A percentile compares a stretch with the other conserved stretches of the same genome.
These are phyloP conservation scores for Citrus sinensis DNA, from an alignment of 345 rosid genomes.

Conservation along the genomic window DVS_A1.0 CM039161.1:24629001-24629500, in stretches of 20 bases:
- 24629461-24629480: not conserved
- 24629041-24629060: conserved; percentile 82
- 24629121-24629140: not conserved
- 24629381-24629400: not conserved
- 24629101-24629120: not conserved
- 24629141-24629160: not conserved
- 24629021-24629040: conserved; percentile 70
- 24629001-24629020: conserved; percentile 44
- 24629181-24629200: not conserved
- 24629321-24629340: not conserved
- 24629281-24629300: not conserved
- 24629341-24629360: not conserved
- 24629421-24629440: not conserved
- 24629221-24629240: not conserved
- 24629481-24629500: not conserved
- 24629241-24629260: not conserved
- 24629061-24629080: conserved; percentile 69
- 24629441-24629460: not conserved
- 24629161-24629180: not conserved
- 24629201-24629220: not conserved
- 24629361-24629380: not conserved
- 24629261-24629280: not conserved
- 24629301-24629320: not conserved
- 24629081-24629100: conserved; percentile 36
- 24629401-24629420: not conserved